These are phyloP conservation scores for Aspergillus tamarii DNA, from an alignment of 2,329 filamentous ascomycete genomes.

Conservation along the genomic window DNA sequence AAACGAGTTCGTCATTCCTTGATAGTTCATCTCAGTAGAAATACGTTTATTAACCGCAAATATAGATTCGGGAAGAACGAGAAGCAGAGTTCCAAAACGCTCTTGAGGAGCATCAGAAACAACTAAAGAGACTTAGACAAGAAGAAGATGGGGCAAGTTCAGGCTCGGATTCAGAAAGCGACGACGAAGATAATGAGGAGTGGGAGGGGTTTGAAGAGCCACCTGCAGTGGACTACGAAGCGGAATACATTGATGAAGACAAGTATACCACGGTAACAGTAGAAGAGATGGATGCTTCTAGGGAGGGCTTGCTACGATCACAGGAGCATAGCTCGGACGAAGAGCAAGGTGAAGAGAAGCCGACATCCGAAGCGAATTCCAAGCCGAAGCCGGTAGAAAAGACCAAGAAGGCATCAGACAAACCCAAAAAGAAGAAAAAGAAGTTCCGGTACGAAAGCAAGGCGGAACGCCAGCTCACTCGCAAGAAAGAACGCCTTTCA, in stretches of 20 bases:
- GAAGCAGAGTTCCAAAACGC: slow-evolving; percentile 81
- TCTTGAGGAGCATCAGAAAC: slow-evolving; percentile 72
- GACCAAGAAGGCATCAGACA: slow-evolving; percentile 49
- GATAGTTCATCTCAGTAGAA: neutral
- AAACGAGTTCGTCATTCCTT: slow-evolving; percentile 66
- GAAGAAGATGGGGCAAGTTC: slow-evolving; percentile 35
- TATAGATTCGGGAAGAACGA: slow-evolving; percentile 79
- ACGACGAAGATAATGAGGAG: slow-evolving; percentile 53
- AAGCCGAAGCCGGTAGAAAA: slow-evolving; percentile 49
- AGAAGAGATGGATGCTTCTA: slow-evolving; percentile 80
- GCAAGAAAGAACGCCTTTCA: slow-evolving; percentile 66
- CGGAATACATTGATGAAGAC: slow-evolving; percentile 96
- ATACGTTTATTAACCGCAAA: neutral
- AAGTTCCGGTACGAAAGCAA: slow-evolving; percentile 94
- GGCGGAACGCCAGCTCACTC: slow-evolving; percentile 69
- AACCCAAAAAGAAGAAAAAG: slow-evolving; percentile 79
- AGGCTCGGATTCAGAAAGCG: slow-evolving; percentile 30
- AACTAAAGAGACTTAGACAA: slow-evolving; percentile 64
- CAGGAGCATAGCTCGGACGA: slow-evolving; percentile 35
- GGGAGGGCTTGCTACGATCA: slow-evolving; percentile 69
- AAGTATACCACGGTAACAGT: slow-evolving; percentile 94
- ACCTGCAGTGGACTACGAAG: slow-evolving; percentile 73
- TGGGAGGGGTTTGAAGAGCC: slow-evolving; percentile 66
- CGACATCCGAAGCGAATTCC: slow-evolving; percentile 34
- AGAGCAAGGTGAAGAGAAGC: slow-evolving; percentile 33